Conservation (phyloP, 2,329 filamentous ascomycete species). For the Capronia americana region DNA sequence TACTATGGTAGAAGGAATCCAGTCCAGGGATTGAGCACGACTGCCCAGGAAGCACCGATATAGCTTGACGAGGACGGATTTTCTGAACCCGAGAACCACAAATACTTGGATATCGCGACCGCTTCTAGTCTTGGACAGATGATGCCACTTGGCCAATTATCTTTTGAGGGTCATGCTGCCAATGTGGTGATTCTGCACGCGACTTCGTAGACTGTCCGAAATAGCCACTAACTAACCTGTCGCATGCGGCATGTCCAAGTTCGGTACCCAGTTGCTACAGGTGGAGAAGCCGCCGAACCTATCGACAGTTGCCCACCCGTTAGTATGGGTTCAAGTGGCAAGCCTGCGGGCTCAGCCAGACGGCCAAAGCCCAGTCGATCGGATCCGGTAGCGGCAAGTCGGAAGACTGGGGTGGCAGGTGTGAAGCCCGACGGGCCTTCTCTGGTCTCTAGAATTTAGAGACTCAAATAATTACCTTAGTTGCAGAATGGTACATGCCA, state of each 20-base stretch:
- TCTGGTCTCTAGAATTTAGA: not conserved
- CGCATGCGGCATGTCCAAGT: not conserved
- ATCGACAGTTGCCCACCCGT: not conserved
- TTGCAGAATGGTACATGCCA: not conserved
- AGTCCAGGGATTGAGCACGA: not conserved
- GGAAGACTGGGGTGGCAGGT: not conserved
- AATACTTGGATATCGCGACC: not conserved
- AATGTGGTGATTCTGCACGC: not conserved
- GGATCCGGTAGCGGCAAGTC: not conserved
- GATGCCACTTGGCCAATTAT: not conserved
- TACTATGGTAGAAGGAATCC: not conserved
- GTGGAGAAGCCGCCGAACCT: not conserved
- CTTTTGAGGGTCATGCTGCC: not conserved
- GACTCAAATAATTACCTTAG: not conserved
- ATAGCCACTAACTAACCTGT: not conserved
- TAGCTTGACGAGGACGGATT: not conserved
- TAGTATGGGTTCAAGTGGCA: not conserved
- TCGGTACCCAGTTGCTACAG: not conserved
- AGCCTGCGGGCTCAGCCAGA: not conserved
- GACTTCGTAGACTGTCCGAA: not conserved
- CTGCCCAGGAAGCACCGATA: not conserved
- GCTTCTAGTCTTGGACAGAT: not conserved
- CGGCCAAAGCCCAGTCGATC: not conserved
- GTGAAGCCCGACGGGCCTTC: not conserved
- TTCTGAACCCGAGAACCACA: not conserved